Base-by-base conservation (phyloP, 495 filamentous ascomycete species). In the Penicillium desertorum region DNA sequence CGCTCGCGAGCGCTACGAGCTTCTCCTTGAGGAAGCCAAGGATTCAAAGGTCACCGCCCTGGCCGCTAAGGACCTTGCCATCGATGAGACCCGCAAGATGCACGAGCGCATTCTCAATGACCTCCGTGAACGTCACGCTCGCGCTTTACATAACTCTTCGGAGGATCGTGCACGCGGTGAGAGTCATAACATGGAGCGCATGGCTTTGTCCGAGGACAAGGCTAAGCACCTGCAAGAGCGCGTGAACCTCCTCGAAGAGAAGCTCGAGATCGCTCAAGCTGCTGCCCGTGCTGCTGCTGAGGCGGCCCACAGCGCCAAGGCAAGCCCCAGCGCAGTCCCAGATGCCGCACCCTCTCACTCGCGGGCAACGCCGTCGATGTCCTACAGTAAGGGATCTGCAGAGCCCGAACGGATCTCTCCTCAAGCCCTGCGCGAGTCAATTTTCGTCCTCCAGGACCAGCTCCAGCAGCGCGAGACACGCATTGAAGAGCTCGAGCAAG, bases 371-470 rank as follows among this genome's bases (percentile, higher is more conserved):
- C 75, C 76, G 25, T 79, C 76, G 4, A 70, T 79, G 62, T 69
- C 75, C 10, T 71, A 68, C 62, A 67, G 52, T 54, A 65, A 75
- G 64, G 71, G 63, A 47, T 79, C 85, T 43, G 77, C 82, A 20
- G 70, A 84, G 22, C 89, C 90, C 0, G 89, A 94, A 65, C 94
- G 89, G 78, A 89, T 95, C 51, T 96, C 91, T 14, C 90, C 92
- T 6, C 91, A 96, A 70, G 94, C 94, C 11, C 82, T 98, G 36
- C 88, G 94, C 23, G 95, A 98, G 72, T 96, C 93, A 7, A 96
- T 98, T 65, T 81, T 95, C 66, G 94, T 96, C 20, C 82, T 98
- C 27, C 95, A 98, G 69, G 92, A 96, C 68, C 94, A 98, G 66
- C 83, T 98, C 44, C 93, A 97, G 65, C 90, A 93, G 65, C 92